Evolutionary conservation across 108 stramenopile genomes (phyloP), one percentile per base, ranked within the genome.

Genomic region (Cyclotella cryptica): DNA sequence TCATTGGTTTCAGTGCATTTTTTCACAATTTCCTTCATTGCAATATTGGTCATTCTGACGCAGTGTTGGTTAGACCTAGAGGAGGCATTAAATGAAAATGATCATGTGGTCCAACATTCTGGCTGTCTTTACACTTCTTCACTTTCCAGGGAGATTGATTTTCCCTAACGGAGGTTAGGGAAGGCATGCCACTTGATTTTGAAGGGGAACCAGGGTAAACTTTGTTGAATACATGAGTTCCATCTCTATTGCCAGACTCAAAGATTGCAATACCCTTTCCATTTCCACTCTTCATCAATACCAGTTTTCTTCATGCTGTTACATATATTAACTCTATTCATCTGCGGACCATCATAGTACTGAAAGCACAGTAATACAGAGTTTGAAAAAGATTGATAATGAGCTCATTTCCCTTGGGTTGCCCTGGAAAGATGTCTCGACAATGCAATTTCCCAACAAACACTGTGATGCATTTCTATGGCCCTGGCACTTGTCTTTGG

Each of bases 401-500:
- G 14, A 99, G 85, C 57, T 97, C 95, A 45, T 85, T 87, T 3
- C 35, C 75, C 71, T 21, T 51, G 46, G 12, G 62, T 71, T 22
- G 87, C n/a, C n/a, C n/a, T n/a, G 79, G 58, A 92, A 84, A 26
- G 71, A 65, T 43, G 84, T 90, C 69, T 80, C 74, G 12, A 99
- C 92, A 15, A 90, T 77, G 43, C 93, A 95, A 58, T 93, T 88
- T 10, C 95, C 94, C 69, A 98, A 84, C 6, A 87, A 80, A 43
- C 97, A 97, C 74, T 98, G 97, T 98, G 98, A 99, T 21, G 82
- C 82, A 17, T 98, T 92, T 14, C 97, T 89, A 18, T 98, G 81
- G 21, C 98, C 98, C 77, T 98, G 95, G 73, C 92, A 97, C 74
- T 97, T 96, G 17, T 80, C 80, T 52, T 85, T 90, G 26, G 10